These are phyloP conservation scores for Coemansia sp. DNA, from an alignment of 192 early-diverging fungal species.

Conservation along the genomic window DNA sequence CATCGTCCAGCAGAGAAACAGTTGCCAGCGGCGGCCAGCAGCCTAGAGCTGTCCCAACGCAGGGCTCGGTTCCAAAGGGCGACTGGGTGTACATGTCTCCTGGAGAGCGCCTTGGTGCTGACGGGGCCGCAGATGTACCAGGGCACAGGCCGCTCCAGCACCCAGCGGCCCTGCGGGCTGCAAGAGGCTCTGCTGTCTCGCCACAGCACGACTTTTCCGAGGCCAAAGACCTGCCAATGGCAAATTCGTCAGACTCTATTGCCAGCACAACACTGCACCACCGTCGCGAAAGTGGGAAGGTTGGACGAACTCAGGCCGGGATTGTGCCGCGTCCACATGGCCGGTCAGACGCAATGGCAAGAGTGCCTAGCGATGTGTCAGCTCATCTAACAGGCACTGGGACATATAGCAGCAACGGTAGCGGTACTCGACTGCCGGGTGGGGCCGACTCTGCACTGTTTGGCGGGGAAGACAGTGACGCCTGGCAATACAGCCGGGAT, in stretches of 20 bases:
- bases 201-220: conserved; percentile 6
- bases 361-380: background rate
- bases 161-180: conserved; percentile 8
- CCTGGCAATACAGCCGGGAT: background rate
- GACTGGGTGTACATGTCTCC: conserved; percentile 27
- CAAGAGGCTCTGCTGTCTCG: conserved; percentile 11
- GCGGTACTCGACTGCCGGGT: background rate
- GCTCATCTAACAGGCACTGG: background rate
- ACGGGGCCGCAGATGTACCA: background rate
- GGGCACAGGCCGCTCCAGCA: conserved; percentile 6
- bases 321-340: background rate
- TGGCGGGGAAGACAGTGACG: background rate
- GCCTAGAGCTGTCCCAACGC: background rate
- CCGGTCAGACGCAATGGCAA: background rate
- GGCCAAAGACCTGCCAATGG: background rate
- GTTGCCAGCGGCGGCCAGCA: background rate
- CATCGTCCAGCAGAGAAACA: background rate
- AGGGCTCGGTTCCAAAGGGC: background rate
- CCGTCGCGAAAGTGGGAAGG: conserved; percentile 15
- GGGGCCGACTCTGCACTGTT: background rate
- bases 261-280: background rate
- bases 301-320: background rate
- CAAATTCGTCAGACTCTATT: conserved; percentile 11
- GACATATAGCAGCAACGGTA: background rate
- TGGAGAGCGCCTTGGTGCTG: conserved; percentile 9